These are phyloP conservation scores for Cercospora canescens DNA, from an alignment of 2,329 filamentous ascomycete species.

Conservation along the genomic window DNA sequence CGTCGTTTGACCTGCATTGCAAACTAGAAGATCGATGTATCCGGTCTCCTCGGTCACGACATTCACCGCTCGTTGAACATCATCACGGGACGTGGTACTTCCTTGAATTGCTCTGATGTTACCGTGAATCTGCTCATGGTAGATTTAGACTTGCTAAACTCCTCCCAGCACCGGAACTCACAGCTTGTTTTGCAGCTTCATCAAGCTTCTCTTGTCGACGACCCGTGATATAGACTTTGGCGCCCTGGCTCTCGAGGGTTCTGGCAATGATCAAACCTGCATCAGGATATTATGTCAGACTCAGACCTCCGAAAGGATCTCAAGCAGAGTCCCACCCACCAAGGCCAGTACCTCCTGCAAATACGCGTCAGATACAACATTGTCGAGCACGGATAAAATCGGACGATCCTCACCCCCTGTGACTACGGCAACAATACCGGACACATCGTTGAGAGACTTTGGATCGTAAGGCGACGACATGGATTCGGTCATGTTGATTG, in stretches of 20 bases:
- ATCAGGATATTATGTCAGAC: slow-evolving; percentile 5
- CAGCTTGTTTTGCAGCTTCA: slow-evolving; percentile 39
- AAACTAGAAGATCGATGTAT: slow-evolving; percentile 53
- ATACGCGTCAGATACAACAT: not conserved
- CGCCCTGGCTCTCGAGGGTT: slow-evolving; percentile 43
- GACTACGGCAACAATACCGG: slow-evolving; percentile 34
- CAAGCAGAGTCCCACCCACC: not conserved
- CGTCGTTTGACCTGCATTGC: slow-evolving; percentile 49
- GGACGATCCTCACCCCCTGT: slow-evolving; percentile 27
- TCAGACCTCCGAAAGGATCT: not conserved
- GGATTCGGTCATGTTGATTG: not conserved
- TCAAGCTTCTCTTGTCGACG: slow-evolving; percentile 44
- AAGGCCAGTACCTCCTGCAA: slow-evolving; percentile 8
- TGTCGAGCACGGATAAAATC: not conserved
- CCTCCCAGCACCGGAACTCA: slow-evolving; percentile 6
- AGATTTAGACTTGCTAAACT: not conserved
- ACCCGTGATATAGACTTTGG: slow-evolving; percentile 49
- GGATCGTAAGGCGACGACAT: slow-evolving; percentile 27
- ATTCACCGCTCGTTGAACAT: slow-evolving; percentile 44
- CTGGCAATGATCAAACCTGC: slow-evolving; percentile 39
- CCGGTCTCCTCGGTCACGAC: slow-evolving; percentile 44
- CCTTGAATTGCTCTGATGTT: slow-evolving; percentile 46
- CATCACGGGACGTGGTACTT: slow-evolving; percentile 45
- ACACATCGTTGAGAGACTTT: slow-evolving; percentile 28
- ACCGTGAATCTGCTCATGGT: slow-evolving; percentile 25